Conservation (phyloP, 805 yeast species). For the Hyphopichia homilentoma region DNA sequence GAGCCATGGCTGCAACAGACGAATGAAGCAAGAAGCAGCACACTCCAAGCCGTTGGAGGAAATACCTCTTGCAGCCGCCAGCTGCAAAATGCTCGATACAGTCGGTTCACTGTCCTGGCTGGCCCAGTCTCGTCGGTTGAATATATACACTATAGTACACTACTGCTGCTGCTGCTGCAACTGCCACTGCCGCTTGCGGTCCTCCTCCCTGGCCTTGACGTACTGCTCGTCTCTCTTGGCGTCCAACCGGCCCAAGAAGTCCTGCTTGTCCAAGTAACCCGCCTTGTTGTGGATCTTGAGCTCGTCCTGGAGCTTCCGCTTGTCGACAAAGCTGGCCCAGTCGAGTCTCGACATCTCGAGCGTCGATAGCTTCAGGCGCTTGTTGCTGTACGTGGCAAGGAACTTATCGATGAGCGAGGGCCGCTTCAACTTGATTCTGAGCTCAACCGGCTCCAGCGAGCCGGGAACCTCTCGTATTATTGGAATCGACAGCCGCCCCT, state of each 20-base stretch:
- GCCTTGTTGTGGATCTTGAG: conserved; percentile 76
- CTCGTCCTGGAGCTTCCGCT: conserved; percentile 80
- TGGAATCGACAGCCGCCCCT: conserved; percentile 26
- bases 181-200: conserved; percentile 11
- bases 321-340: conserved; percentile 93
- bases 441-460: conserved; percentile 28
- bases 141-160: no score
- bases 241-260: conserved; percentile 76
- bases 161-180: background rate
- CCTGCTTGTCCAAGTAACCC: conserved; percentile 90
- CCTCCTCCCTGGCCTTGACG: conserved; percentile 39
- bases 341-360: conserved; percentile 89
- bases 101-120: no score
- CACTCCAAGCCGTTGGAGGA: no score
- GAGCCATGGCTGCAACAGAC: no score
- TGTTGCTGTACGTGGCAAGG: conserved; percentile 56
- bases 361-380: conserved; percentile 76
- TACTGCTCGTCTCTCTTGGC: conserved; percentile 49
- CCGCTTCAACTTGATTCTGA: conserved; percentile 62
- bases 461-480: conserved; percentile 32
- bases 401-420: conserved; percentile 76
- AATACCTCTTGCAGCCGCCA: no score
- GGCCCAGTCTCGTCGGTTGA: no score
- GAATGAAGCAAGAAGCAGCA: no score
- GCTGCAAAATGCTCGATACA: no score